Conservation (phyloP, 371 early-diverging fungal genomes). For the Apophysomyces trapeziformis region DNA sequence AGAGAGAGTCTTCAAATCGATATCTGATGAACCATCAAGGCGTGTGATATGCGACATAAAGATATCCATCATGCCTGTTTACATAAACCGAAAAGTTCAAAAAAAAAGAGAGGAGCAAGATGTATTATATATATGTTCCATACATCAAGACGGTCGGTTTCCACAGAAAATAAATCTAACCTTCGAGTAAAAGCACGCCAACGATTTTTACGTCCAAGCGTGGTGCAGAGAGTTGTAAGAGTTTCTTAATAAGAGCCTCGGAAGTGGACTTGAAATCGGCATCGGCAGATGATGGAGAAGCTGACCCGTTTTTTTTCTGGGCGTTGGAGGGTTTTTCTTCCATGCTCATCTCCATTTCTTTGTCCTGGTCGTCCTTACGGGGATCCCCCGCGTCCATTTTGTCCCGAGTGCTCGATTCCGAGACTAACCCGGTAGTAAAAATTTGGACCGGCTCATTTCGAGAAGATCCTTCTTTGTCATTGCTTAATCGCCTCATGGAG, state of each 20-base stretch:
- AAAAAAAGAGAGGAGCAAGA: too few species aligned
- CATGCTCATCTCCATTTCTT: too few species aligned
- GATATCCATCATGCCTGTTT: slow-evolving; percentile 51
- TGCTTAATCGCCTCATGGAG: slow-evolving; percentile 6
- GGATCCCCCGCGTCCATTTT: background rate
- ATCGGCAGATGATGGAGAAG: slow-evolving; percentile 14
- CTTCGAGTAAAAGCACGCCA: slow-evolving; percentile 49
- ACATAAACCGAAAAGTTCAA: background rate
- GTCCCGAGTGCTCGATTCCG: background rate
- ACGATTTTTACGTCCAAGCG: slow-evolving; percentile 49
- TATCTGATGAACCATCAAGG: slow-evolving; percentile 15
- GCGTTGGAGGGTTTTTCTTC: background rate
- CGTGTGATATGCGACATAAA: slow-evolving; percentile 49
- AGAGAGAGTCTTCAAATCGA: slow-evolving; percentile 10
- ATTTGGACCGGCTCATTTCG: background rate
- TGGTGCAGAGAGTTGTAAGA: slow-evolving; percentile 43
- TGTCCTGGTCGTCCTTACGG: background rate
- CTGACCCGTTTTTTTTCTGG: slow-evolving; percentile 1
- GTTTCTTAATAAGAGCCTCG: slow-evolving; percentile 40
- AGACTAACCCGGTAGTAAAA: background rate
- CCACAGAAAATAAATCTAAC: slow-evolving; percentile 21
- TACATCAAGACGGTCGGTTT: background rate
- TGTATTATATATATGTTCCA: background rate
- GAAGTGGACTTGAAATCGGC: slow-evolving; percentile 45
- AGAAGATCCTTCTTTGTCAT: slow-evolving; percentile 1